Percentiles rank a stretch among this genome's conserved stretches.
phyloP scores from a whole-genome alignment of 345 rosid genomes.

The Eucalyptus tenuipes region DNA sequence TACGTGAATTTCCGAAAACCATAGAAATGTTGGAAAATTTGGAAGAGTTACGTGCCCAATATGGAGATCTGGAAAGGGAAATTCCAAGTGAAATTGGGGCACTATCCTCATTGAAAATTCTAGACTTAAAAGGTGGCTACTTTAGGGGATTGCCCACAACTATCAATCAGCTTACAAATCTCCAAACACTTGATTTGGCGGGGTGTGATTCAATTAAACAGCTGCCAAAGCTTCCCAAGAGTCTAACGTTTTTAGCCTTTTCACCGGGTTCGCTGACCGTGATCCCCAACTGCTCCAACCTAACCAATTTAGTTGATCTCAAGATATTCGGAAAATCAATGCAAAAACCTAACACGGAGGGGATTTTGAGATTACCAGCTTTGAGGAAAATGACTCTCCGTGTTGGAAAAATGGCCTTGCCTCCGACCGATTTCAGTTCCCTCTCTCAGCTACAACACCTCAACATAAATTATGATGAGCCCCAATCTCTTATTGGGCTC shows the following conservation, averaged over 20 bases:
- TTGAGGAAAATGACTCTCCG: background rate
- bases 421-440: background rate
- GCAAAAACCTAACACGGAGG: background rate
- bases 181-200: background rate
- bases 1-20: background rate
- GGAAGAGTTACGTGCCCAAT: rapidly evolving
- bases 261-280: rapidly evolving
- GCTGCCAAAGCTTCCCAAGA: background rate
- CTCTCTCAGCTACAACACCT: background rate
- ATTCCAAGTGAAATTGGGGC: background rate
- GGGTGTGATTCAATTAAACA: too few species aligned
- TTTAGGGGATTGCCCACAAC: background rate
- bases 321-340: rapidly evolving
- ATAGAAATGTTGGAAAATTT: background rate
- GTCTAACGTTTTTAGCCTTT: background rate
- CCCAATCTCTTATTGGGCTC: background rate
- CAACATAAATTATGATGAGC: background rate
- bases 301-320: background rate
- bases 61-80: background rate
- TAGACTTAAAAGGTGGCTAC: rapidly evolving
- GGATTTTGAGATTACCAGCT: background rate
- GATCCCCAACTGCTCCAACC: background rate
- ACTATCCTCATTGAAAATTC: background rate
- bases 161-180: background rate
- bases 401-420: background rate